These are phyloP conservation scores for Podaxis sp. DNA, from an alignment of 768 basidiomycete species.

Conservation along the genomic window DNA sequence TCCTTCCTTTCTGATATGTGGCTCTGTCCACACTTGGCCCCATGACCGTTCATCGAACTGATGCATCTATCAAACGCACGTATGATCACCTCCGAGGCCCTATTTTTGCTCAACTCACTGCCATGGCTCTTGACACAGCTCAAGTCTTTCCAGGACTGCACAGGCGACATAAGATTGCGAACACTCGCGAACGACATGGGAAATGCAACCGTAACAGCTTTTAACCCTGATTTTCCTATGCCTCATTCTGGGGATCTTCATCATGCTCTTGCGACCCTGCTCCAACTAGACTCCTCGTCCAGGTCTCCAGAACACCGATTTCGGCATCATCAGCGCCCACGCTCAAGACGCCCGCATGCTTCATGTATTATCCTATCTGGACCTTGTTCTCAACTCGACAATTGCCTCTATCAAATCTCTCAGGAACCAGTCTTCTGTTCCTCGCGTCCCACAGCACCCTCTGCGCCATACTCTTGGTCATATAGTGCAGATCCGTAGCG, in stretches of 20 bases:
- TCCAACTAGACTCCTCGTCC: background rate
- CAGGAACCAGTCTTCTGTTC: background rate
- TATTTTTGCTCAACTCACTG: background rate
- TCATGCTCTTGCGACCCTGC: background rate
- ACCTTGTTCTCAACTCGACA: background rate
- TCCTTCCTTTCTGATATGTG: constrained; percentile 3
- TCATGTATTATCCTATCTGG: background rate
- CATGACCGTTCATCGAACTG: background rate
- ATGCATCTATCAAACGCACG: background rate
- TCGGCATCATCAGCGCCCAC: constrained; percentile 1
- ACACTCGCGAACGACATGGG: background rate
- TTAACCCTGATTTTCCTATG: constrained; percentile 1
- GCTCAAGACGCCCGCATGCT: background rate
- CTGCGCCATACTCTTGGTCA: background rate
- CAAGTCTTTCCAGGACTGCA: background rate
- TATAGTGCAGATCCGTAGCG: background rate
- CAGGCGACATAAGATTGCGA: background rate
- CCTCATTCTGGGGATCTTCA: background rate
- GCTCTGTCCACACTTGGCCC: background rate
- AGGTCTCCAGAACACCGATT: background rate
- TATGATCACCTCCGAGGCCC: background rate
- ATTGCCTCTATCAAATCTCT: background rate
- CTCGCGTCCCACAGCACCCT: background rate
- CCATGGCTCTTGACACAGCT: background rate
- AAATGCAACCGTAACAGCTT: background rate